Conservation (phyloP, 2,329 filamentous ascomycete species). For the Fusarium hainanense region DNA sequence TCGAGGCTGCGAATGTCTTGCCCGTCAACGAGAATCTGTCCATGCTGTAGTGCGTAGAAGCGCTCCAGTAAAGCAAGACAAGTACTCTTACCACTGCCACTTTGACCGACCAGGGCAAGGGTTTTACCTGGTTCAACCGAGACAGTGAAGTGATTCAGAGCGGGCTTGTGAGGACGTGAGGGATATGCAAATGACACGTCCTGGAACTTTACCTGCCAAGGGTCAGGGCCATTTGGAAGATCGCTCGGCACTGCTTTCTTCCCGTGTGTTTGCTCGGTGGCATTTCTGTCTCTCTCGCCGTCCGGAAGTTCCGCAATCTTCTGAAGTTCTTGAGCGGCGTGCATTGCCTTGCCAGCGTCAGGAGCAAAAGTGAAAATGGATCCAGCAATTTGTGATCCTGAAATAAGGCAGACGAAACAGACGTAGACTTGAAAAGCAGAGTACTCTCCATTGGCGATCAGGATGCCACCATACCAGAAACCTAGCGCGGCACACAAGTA, state of each 20-base stretch:
- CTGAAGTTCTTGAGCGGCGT: neutral
- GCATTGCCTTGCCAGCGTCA: slow-evolving; percentile 51
- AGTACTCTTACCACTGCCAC: slow-evolving; percentile 77
- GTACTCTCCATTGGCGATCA: slow-evolving; percentile 47
- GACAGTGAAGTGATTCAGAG: slow-evolving; percentile 70
- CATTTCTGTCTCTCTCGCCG: neutral
- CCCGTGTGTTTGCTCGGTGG: neutral
- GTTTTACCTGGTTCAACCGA: slow-evolving; percentile 75
- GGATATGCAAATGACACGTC: slow-evolving; percentile 56
- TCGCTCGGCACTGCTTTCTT: neutral
- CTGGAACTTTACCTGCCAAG: neutral
- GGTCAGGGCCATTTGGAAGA: neutral
- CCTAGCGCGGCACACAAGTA: slow-evolving; percentile 58
- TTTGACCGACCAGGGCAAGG: slow-evolving; percentile 74
- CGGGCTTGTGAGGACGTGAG: slow-evolving; percentile 60
- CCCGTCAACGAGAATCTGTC: slow-evolving; percentile 72
- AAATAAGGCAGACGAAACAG: slow-evolving; percentile 62
- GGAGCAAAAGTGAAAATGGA: slow-evolving; percentile 23
- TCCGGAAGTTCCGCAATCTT: neutral
- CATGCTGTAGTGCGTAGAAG: slow-evolving; percentile 71
- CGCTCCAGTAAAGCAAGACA: slow-evolving; percentile 72
- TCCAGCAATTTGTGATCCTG: slow-evolving; percentile 58
- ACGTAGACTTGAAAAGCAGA: slow-evolving; percentile 60
- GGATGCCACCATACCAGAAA: slow-evolving; percentile 61
- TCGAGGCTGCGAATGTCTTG: slow-evolving; percentile 68